Evolutionary conservation across 129 eudicot species (phyloP), one percentile per base, ranked within the genome.

Genomic region (Sambucus nigra): DNA sequence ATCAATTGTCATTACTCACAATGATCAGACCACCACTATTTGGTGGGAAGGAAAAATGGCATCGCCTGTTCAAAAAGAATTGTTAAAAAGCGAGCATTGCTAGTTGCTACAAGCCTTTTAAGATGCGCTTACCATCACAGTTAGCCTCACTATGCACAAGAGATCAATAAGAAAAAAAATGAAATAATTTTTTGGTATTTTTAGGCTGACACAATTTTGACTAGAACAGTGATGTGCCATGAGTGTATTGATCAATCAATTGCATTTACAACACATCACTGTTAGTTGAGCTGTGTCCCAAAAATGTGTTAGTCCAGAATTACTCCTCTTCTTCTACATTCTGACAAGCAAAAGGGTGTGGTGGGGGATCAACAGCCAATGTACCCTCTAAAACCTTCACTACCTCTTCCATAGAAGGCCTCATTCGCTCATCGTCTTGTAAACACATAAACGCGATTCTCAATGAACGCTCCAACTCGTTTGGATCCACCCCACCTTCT

Each of bases 391-490:
- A 54, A 40, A 83, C 94, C 15, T 83, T 75, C 61, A 83, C 76
- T 47, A 83, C 68, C 82, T 83, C 94, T 18, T 83, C 94, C 80
- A 83, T 83, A 17, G 87, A 19, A 28, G 94, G 94, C 57, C 94
- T 69, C 78, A 75, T 68, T 40, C 86, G 54, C 49, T 69, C 83
- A 55, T 83, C 78, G 3, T 50, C 44, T 33, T 83, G 94, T 52
- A 83, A 70, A 61, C 83, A 83, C 94, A 86, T 78, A 52, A 78
- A 78, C 57, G 80, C 78, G n/a, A 78, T 80, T 27, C 94, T 69
- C 75, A 79, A 25, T 3, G 67, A 62, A 0, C 86, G 77, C 57
- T 83, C 94, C 60, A 83, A 42, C 50, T 76, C 75, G n/a, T 78
- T 67, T 2, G 38, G 20, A 42, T 78, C 64, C 10, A 75, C 70